Conservation (phyloP, 345 rosid genomes). For the Microthlaspi erraticum region DNA sequence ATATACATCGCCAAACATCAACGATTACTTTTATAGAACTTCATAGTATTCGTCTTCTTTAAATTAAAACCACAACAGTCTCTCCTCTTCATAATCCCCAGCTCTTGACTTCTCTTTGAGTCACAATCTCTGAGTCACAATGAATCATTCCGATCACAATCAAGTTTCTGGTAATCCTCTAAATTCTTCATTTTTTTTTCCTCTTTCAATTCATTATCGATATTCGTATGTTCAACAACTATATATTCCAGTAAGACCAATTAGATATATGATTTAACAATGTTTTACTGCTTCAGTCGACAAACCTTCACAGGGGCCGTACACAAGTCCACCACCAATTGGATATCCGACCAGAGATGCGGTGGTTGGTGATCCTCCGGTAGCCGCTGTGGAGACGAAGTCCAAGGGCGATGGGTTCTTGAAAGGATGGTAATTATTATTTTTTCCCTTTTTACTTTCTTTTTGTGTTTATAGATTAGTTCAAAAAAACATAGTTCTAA, state of each 20-base stretch:
- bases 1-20: neutral
- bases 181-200: neutral
- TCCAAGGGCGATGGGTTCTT: conserved; percentile 77
- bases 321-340: conserved; percentile 55
- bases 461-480: neutral
- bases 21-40: neutral
- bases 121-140: conserved; percentile 27
- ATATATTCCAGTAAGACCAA: neutral
- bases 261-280: neutral
- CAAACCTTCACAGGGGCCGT: conserved; percentile 42
- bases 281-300: conserved; percentile 30
- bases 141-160: conserved; percentile 45
- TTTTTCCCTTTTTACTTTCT: neutral
- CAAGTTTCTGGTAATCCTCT: conserved; percentile 40
- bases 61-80: conserved; percentile 17
- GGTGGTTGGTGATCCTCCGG: conserved; percentile 29
- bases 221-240: neutral
- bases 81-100: conserved; percentile 22
- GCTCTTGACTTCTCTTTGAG: neutral
- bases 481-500: too few species aligned
- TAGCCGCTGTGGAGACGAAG: conserved; percentile 52
- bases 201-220: neutral
- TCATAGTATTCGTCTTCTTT: conserved; percentile 29
- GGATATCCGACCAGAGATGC: conserved; percentile 62
- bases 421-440: conserved; percentile 63